phyloP scores from a whole-genome alignment of 768 basidiomycete genomes.

The Termitomyces sp. region DNA sequence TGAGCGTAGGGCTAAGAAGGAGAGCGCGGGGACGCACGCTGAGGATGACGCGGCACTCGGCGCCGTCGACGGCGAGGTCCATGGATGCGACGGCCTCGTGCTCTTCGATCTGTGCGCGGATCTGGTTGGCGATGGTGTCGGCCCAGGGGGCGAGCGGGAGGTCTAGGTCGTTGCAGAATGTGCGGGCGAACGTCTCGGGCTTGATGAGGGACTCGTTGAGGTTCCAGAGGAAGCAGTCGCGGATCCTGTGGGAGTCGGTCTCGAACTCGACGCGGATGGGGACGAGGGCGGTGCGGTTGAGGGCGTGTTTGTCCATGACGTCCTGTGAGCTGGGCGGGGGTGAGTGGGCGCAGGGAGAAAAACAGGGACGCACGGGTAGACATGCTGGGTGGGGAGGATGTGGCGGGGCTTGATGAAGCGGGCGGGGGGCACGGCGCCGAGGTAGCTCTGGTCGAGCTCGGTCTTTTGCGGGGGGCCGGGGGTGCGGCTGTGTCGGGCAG shows the following conservation, averaged over 20 bases:
- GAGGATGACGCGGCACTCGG: conserved; percentile 77
- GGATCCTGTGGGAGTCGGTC: conserved; percentile 83
- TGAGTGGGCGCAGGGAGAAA: neutral
- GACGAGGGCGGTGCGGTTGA: conserved; percentile 50
- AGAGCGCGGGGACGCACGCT: conserved; percentile 46
- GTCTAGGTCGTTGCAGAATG: conserved; percentile 87
- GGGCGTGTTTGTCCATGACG: conserved; percentile 56
- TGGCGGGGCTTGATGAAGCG: conserved; percentile 63
- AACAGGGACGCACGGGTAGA: conserved; percentile 60
- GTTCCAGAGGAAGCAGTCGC: conserved; percentile 97
- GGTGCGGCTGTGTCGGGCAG: conserved; percentile 39
- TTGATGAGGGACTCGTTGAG: conserved; percentile 81
- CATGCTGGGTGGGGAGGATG: conserved; percentile 56
- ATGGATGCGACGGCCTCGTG: conserved; percentile 76
- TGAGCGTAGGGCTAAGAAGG: neutral
- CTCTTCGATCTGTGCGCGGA: conserved; percentile 88
- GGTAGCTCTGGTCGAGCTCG: conserved; percentile 82
- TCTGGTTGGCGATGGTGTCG: conserved; percentile 79
- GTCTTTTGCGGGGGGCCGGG: conserved; percentile 43
- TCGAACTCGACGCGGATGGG: conserved; percentile 96
- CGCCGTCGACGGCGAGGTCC: conserved; percentile 61
- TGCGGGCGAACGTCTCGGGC: conserved; percentile 78
- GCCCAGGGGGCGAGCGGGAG: conserved; percentile 62
- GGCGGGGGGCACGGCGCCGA: conserved; percentile 80
- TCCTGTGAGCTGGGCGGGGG: conserved; percentile 49